These are phyloP conservation scores for Pythium rishiriense DNA, from an alignment of 352 stramenopile genomes.

Conservation along the genomic window DNA sequence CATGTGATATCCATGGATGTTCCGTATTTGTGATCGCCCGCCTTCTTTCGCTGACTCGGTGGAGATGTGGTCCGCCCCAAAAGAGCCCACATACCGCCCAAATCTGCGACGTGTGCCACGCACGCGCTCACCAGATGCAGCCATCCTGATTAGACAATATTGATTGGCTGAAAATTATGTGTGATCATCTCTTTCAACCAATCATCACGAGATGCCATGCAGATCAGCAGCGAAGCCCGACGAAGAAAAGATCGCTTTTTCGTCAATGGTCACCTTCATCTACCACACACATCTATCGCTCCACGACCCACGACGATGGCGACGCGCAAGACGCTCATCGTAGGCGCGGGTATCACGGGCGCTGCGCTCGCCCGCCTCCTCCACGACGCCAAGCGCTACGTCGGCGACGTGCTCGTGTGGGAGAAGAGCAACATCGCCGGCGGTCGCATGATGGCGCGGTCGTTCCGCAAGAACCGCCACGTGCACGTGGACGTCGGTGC, in stretches of 20 bases:
- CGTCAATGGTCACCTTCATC: not conserved
- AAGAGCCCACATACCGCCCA: not conserved
- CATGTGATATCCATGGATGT: not conserved
- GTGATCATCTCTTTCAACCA: not conserved
- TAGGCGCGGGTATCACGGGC: slow-evolving; percentile 64
- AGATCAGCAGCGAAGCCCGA: slow-evolving; percentile 15
- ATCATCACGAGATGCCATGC: not conserved
- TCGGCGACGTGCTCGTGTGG: slow-evolving; percentile 52
- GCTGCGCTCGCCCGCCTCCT: slow-evolving; percentile 53
- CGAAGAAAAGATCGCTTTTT: not conserved
- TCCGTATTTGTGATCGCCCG: not conserved
- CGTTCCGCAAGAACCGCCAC: slow-evolving; percentile 54
- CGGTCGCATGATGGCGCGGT: slow-evolving; percentile 65
- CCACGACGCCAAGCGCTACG: slow-evolving; percentile 32
- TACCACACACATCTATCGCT: too few species aligned
- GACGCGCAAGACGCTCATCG: slow-evolving; percentile 48
- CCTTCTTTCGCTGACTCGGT: not conserved
- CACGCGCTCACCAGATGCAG: slow-evolving; percentile 4
- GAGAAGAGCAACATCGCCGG: slow-evolving; percentile 72
- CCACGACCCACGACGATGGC: slow-evolving; percentile 25
- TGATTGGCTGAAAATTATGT: slow-evolving; percentile 5
- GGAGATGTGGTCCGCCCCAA: not conserved
- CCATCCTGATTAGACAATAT: slow-evolving; percentile 6
- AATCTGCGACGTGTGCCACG: slow-evolving; percentile 15
- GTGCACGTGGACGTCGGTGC: slow-evolving; percentile 69